Evolutionary conservation across 2,329 filamentous ascomycete species (phyloP), one percentile per base, ranked within the genome.

Genomic region (Ascochyta fabae): DNA sequence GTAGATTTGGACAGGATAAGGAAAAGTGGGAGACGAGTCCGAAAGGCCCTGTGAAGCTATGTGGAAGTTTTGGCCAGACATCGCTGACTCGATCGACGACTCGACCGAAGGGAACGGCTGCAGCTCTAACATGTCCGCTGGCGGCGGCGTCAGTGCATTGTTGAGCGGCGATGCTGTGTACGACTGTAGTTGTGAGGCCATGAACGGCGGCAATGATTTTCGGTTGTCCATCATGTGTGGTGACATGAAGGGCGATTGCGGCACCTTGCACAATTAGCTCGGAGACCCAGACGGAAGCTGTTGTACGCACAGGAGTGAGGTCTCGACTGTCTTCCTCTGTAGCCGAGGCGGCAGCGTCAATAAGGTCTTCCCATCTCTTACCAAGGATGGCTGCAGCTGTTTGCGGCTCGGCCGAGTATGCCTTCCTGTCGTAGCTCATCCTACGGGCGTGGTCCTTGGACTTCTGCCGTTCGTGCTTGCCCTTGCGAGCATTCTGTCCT

Each of bases 311-410:
- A 70, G 91, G 91, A 73, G 91, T 96, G 73, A 94, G 86, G 76
- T 96, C 93, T 71, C 84, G 80, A 63, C 93, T 92, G 74, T 96
- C 92, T 71, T 95, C 94, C 78, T 96, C 93, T 3, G 92, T 96
- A 26, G 93, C 92, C 59, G 92, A 96, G 29, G 94, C 92, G 50
- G 91, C 94, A 48, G 94, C 94, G 76, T 97, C 93, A 62, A 98
- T 96, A 58, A 98, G 83, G 75, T 98, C 94, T 76, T 96, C 92
- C 95, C 94, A 98, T 68, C 94, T 85, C 79, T 95, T 96, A 62
- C 91, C 92, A 77, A 90, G 86, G 44, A 84, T 80, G 67, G 83
- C 85, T 16, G 84, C 90, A 56, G 90, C 88, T 19, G 86, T 87
- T 53, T 88, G 85, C 23, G 93, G 92, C 76, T 97, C 94, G 38